phyloP scores from a whole-genome alignment of 495 filamentous ascomycete species.

The Cladorrhinum samala region DNA sequence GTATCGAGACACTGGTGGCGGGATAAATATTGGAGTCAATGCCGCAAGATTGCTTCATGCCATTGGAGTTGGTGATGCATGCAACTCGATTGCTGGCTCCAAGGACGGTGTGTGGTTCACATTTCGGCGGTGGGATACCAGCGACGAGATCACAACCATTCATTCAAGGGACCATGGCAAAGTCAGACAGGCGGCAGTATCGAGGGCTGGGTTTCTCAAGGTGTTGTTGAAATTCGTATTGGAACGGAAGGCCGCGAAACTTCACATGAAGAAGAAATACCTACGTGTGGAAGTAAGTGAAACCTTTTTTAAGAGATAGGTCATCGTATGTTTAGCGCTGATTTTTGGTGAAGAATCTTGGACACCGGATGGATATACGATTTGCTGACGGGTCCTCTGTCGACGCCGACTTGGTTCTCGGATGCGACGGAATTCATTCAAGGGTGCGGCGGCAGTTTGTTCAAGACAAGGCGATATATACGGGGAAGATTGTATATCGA shows the following conservation, averaged over 20 bases:
- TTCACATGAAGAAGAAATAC: conserved; percentile 22
- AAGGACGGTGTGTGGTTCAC: conserved; percentile 27
- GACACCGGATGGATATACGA: conserved; percentile 12
- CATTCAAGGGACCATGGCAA: conserved; percentile 17
- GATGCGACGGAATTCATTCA: conserved; percentile 53
- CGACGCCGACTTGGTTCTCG: conserved; percentile 38
- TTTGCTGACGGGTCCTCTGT: conserved; percentile 27
- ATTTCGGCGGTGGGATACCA: conserved; percentile 30
- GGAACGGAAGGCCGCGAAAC: conserved; percentile 23
- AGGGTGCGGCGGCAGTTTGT: conserved; percentile 33
- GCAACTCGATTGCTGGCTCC: conserved; percentile 27
- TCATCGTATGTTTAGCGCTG: not conserved
- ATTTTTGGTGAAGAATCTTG: conserved; percentile 9
- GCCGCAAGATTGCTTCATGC: conserved; percentile 34
- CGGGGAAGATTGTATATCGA: conserved; percentile 42
- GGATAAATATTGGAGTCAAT: conserved; percentile 44
- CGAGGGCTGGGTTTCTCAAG: conserved; percentile 26
- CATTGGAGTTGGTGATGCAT: conserved; percentile 17
- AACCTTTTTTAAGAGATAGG: not conserved
- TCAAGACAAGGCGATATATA: conserved; percentile 35
- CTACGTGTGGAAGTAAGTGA: not conserved
- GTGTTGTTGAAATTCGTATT: conserved; percentile 22
- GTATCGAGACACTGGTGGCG: conserved; percentile 32
- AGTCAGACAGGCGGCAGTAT: conserved; percentile 21
- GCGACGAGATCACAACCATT: conserved; percentile 28